Evolutionary conservation across 768 basidiomycete genomes (phyloP).

Genomic region (Boletus fagicola): DNA sequence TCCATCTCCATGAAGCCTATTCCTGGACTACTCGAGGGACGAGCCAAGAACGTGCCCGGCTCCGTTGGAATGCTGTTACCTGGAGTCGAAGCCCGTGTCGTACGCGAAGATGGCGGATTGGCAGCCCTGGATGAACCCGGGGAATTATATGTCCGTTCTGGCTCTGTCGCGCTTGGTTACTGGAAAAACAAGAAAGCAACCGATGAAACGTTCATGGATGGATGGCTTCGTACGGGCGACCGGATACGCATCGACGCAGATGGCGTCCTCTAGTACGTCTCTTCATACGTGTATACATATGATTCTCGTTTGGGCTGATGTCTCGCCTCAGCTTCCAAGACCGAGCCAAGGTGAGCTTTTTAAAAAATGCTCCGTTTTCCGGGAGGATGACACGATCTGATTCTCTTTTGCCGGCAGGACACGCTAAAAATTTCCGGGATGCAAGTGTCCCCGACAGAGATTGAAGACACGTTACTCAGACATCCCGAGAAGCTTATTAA

Average conservation of each 20-base stretch:
- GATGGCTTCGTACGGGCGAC: conserved; percentile 79
- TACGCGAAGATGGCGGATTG: conserved; percentile 57
- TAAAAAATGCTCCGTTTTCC: too few species aligned
- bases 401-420: conserved; percentile 45
- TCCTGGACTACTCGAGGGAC: conserved; percentile 46
- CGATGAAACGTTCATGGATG: conserved; percentile 58
- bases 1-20: conserved; percentile 43
- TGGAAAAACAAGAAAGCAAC: conserved; percentile 70
- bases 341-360: conserved; percentile 64
- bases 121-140: conserved; percentile 58
- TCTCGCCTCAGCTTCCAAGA: conserved; percentile 58
- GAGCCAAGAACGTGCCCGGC: conserved; percentile 38
- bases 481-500: conserved; percentile 60
- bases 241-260: conserved; percentile 58
- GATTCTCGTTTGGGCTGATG: background rate
- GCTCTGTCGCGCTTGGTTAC: conserved; percentile 64
- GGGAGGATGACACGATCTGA: too few species aligned
- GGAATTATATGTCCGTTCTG: conserved; percentile 59
- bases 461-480: conserved; percentile 61
- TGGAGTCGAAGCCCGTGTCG: conserved; percentile 60
- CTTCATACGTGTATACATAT: background rate
- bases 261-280: conserved; percentile 62
- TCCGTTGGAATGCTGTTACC: conserved; percentile 60
- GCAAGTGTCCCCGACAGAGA: conserved; percentile 80
- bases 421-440: conserved; percentile 76